These are phyloP conservation scores for Diddensiella santjacobensis DNA, from an alignment of 805 yeast genomes.

Conservation along the genomic window DNA sequence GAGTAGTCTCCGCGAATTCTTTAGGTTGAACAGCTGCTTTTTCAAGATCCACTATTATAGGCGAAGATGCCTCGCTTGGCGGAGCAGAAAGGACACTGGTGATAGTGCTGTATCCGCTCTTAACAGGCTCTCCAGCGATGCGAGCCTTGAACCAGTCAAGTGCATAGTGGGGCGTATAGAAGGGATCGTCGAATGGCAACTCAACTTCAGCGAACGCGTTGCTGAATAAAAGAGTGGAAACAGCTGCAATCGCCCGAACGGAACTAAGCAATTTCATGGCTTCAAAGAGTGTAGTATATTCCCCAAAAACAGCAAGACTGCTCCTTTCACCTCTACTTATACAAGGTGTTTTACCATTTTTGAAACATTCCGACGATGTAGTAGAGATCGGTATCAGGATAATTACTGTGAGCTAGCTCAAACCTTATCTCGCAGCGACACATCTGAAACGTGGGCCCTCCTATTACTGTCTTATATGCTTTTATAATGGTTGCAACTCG, in stretches of 20 bases:
- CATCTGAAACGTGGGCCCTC: too few relatives aligned
- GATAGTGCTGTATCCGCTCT: constrained; percentile 11
- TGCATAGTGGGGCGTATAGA: constrained; percentile 21
- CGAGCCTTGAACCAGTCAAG: constrained; percentile 14
- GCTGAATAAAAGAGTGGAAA: background rate
- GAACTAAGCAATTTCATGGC: background rate
- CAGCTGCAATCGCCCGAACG: background rate
- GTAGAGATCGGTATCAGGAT: background rate
- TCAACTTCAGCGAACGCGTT: background rate
- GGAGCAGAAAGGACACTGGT: constrained; percentile 11
- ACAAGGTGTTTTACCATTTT: background rate
- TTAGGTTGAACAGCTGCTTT: background rate
- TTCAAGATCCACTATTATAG: background rate
- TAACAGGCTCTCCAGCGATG: constrained; percentile 9
- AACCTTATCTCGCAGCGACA: too few relatives aligned
- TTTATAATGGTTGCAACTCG: too few relatives aligned
- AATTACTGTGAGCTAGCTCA: too few relatives aligned
- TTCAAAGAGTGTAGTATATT: background rate
- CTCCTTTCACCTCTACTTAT: background rate
- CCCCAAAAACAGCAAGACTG: too few relatives aligned
- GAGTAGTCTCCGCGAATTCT: background rate
- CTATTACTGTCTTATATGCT: too few relatives aligned
- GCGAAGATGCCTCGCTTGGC: background rate
- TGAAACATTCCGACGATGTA: background rate
- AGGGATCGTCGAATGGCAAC: constrained; percentile 23